Evolutionary conservation across 1,284 basidiomycete species (phyloP), one percentile per base, ranked within the genome.

Genomic region (Ceratobasidium sp.): DNA sequence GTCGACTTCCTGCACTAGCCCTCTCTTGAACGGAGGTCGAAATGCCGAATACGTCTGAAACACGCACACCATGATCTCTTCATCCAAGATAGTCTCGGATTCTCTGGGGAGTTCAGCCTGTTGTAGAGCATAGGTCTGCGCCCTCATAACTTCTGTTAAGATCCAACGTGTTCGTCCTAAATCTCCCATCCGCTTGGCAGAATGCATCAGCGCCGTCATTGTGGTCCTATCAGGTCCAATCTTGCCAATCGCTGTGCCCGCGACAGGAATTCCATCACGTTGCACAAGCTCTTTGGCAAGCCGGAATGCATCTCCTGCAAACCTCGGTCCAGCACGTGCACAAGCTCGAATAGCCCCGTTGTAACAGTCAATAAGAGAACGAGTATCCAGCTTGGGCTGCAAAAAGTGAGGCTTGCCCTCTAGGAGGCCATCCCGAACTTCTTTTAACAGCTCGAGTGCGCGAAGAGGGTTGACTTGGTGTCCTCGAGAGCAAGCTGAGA

Each of bases 21-120:
- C 83, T 56, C 91, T 87, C 74, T 83, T 85, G 84, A 92, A 91
- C 0, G 93, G 91, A 0, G 94, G 90, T 61, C 86, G 87, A 84
- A 94, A 97, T 0, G 92, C 85, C 0, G 95, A 91, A 84, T 99
- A 99, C 0, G 94, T 88, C 84, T 96, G 92, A 83, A 99, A 96
- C 8, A 98, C 84, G 80, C 94, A 91, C 79, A 89, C 88, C 89
- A 99, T 90, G 33, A 93, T 88, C 80, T 92, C 89, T 75, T 93
- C 91, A 79, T 94, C 88, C 15, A 96, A 79, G 51, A 65, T 68
- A 23, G 49, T 23, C 37, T 61, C 67, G 45, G 66, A 66, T 80
- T 17, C 84, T 82, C 26, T 83, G 81, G 64, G 64, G 31, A 26
- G 64, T 31, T n/a, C 51, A 17, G 23, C 31, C 13, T 54, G 49